phyloP scores from a whole-genome alignment of 257 asterid genomes.

The Jacaranda copaia region DNA sequence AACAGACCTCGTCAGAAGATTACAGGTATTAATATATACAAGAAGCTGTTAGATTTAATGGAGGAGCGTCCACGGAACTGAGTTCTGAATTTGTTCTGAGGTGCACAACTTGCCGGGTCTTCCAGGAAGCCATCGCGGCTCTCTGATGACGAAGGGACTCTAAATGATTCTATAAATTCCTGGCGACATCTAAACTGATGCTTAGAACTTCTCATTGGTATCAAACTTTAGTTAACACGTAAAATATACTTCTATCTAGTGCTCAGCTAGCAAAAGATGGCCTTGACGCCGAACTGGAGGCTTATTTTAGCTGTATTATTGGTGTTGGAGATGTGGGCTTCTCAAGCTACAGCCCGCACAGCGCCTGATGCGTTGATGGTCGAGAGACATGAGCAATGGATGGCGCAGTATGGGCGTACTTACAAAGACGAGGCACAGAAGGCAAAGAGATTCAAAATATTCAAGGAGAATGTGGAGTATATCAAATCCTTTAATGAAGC shows the following conservation, averaged over 20 bases:
- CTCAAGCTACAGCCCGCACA: conserved; percentile 39
- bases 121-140: background rate
- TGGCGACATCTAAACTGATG: background rate
- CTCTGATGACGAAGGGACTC: background rate
- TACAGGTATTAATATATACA: no score
- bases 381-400: conserved; percentile 51
- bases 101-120: conserved; percentile 29
- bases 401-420: conserved; percentile 44
- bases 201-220: background rate
- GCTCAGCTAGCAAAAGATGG: conserved; percentile 34
- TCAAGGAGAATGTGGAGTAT: conserved; percentile 45
- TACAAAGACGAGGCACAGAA: conserved; percentile 53
- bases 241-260: background rate
- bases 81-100: conserved; percentile 2
- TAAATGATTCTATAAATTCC: conserved; percentile 23
- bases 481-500: conserved; percentile 47
- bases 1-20: background rate
- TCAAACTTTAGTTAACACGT: background rate
- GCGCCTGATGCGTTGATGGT: conserved; percentile 40
- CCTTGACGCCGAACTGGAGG: conserved; percentile 28
- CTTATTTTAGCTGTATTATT: conserved; percentile 32
- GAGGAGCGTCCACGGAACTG: conserved; percentile 37
- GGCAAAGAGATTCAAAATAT: conserved; percentile 45
- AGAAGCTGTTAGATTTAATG: background rate
- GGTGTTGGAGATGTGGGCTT: conserved; percentile 39